phyloP scores from a whole-genome alignment of 352 stramenopile genomes.

The Pythium oligandrum region DNA sequence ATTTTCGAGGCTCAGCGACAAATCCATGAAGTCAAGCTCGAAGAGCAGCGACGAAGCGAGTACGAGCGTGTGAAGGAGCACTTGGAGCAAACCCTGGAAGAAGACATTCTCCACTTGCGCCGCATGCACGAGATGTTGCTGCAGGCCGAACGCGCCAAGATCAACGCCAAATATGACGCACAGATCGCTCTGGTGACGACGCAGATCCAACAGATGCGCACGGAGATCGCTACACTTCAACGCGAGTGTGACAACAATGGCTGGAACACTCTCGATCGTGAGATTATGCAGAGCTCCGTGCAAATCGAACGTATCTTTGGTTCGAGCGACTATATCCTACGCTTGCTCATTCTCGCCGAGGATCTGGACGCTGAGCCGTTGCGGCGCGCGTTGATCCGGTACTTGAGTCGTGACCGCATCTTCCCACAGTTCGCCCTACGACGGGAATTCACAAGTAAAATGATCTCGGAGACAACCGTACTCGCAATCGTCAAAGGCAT shows the following conservation, averaged over 20 bases:
- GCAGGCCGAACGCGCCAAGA: conserved; percentile 52
- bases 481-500: conserved; percentile 56
- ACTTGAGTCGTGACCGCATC: conserved; percentile 38
- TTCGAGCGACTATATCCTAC: conserved; percentile 63
- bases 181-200: conserved; percentile 30
- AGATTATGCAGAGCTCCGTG: conserved; percentile 40
- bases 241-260: conserved; percentile 41
- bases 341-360: conserved; percentile 66
- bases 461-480: conserved; percentile 63
- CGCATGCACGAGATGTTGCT: conserved; percentile 56
- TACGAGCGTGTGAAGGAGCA: conserved; percentile 36
- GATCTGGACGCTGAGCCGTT: conserved; percentile 61
- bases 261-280: conserved; percentile 52
- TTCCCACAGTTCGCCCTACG: conserved; percentile 63
- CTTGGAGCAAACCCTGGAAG: conserved; percentile 43
- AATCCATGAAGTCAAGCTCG: conserved; percentile 32
- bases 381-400: conserved; percentile 43
- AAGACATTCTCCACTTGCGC: conserved; percentile 58
- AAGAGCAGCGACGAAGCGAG: conserved; percentile 28
- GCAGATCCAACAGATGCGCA: conserved; percentile 37
- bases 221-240: conserved; percentile 40
- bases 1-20: conserved; percentile 45
- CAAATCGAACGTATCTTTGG: conserved; percentile 71
- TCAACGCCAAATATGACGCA: conserved; percentile 56
- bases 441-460: conserved; percentile 66